Conservation (phyloP, 495 filamentous ascomycete genomes). For the Hyaloscypha bicolor region DNA sequence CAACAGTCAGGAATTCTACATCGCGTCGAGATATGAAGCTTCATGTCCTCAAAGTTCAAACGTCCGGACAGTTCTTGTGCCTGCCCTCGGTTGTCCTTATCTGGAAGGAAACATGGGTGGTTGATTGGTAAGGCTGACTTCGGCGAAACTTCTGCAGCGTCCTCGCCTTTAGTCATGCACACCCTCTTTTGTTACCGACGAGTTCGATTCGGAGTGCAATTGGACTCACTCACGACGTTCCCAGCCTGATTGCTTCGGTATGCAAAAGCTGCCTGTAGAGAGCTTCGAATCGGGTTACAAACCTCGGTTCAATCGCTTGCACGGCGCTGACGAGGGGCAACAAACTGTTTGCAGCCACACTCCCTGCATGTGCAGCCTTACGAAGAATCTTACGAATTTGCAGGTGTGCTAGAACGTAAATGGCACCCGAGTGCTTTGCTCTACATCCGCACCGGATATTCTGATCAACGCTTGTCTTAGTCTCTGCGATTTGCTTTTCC, state of each 20-base stretch:
- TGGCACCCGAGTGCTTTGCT: neutral
- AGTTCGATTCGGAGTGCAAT: neutral
- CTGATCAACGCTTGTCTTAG: neutral
- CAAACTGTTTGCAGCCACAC: neutral
- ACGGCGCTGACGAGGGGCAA: neutral
- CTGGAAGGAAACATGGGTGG: neutral
- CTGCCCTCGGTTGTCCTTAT: neutral
- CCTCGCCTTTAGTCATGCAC: constrained; percentile 1
- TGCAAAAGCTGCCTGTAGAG: neutral
- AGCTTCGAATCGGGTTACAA: neutral
- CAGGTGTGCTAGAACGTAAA: neutral
- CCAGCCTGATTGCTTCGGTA: neutral
- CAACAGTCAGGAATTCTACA: neutral
- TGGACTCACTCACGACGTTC: neutral
- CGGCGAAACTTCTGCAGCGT: neutral
- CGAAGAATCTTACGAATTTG: constrained; percentile 1
- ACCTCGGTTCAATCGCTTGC: neutral
- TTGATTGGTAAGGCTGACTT: constrained; percentile 5
- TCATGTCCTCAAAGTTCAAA: neutral
- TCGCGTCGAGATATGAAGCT: neutral
- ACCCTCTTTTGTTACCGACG: neutral
- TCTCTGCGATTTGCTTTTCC: neutral
- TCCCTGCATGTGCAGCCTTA: neutral
- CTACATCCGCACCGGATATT: neutral
- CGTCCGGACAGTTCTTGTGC: no score